These are phyloP conservation scores for Citrus australasica DNA, from an alignment of 345 rosid genomes.

Conservation along the genomic window DNA sequence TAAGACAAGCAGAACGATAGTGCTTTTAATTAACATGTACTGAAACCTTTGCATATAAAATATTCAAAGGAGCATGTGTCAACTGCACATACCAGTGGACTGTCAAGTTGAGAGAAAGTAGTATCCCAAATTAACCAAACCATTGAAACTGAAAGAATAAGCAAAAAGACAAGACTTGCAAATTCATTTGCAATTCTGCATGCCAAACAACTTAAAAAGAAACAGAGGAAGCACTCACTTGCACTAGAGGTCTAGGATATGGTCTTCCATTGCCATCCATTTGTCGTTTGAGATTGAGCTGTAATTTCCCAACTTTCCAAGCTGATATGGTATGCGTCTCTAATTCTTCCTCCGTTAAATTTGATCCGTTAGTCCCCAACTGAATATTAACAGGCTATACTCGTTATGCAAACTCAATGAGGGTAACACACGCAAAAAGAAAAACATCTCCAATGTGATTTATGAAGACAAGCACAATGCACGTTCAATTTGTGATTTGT, in stretches of 20 bases:
- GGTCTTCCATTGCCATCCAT: constrained; percentile 58
- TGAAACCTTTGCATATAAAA: not conserved
- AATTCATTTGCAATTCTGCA: not conserved
- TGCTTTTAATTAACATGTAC: not conserved
- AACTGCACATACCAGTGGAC: not conserved
- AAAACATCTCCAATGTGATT: not conserved
- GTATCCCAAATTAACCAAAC: not conserved
- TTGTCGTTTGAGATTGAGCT: constrained; percentile 64
- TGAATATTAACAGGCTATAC: constrained; percentile 33
- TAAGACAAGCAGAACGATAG: not conserved
- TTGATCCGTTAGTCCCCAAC: constrained; percentile 81
- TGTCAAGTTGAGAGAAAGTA: not conserved
- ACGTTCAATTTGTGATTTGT: not conserved
- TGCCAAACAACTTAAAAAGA: constrained; percentile 8
- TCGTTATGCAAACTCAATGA: constrained; percentile 1
- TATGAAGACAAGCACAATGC: not conserved
- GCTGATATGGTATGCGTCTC: constrained; percentile 94
- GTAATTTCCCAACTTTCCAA: constrained; percentile 88
- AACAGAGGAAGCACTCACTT: constrained; percentile 37
- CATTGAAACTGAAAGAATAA: not conserved
- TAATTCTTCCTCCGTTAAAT: constrained; percentile 86
- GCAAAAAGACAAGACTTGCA: constrained; percentile 1
- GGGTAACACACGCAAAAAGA: not conserved
- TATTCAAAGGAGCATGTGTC: not conserved
- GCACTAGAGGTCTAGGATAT: constrained; percentile 48